Conservation (phyloP, 305 asterid genomes). For the Fraxinus platypoda region DNA sequence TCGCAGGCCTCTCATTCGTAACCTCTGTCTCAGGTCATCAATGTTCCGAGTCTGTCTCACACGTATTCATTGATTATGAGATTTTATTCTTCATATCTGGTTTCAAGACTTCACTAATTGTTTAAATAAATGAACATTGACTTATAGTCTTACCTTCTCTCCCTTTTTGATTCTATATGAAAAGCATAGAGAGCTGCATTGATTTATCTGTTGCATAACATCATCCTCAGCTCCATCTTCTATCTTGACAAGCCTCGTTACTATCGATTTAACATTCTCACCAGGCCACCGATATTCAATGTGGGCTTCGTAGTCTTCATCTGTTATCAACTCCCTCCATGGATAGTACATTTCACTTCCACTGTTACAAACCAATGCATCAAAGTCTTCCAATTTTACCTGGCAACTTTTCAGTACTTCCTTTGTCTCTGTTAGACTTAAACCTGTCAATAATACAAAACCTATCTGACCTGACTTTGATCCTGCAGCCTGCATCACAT, state of each 20-base stretch:
- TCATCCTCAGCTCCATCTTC: constrained; percentile 43
- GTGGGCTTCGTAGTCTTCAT: constrained; percentile 61
- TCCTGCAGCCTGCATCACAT: constrained; percentile 48
- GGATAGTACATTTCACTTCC: constrained; percentile 71
- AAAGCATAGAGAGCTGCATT: constrained; percentile 53
- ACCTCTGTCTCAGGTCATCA: constrained; percentile 52
- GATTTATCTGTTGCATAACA: constrained; percentile 34
- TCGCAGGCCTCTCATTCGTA: constrained; percentile 69
- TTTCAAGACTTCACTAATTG: background rate
- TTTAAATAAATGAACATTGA: background rate
- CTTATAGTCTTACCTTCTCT: constrained; percentile 42
- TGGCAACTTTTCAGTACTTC: constrained; percentile 38
- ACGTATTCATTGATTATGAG: constrained; percentile 4
- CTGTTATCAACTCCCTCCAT: constrained; percentile 54
- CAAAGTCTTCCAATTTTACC: constrained; percentile 46
- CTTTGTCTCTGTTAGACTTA: constrained; percentile 48
- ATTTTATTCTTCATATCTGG: background rate
- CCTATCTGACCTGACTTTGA: constrained; percentile 51
- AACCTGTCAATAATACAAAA: constrained; percentile 48
- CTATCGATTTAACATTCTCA: constrained; percentile 46
- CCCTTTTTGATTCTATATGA: constrained; percentile 53
- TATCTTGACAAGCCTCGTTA: constrained; percentile 44
- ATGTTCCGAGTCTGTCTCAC: constrained; percentile 38
- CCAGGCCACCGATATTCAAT: constrained; percentile 69
- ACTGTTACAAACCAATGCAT: constrained; percentile 62